Evolutionary conservation across 352 stramenopile genomes (phyloP), one percentile per base, ranked within the genome.

Genomic region (Lagenidium sp.): DNA sequence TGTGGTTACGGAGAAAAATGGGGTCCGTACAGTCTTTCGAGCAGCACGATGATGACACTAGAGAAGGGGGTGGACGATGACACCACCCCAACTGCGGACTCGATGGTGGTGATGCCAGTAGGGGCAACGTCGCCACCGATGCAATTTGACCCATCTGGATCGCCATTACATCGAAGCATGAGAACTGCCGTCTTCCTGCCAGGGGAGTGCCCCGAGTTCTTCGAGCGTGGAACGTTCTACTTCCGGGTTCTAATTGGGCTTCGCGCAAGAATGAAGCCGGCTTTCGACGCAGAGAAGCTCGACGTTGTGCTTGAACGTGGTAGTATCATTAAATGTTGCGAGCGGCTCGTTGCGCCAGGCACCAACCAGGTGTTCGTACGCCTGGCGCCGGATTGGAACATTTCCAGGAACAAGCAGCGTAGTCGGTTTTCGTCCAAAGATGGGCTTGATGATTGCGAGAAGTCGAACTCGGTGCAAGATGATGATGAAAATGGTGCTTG

Each of bases 351-450:
- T 3, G 48, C 46, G 10, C 53, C 58, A 26, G 56, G 58, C 2
- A 65, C 63, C 2, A 68, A 61, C 25, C 60, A 69, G 25, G 62
- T 73, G 7, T 73, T 69, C 41, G 63, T 73, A 1, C 55, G 55
- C 3, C 25, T 63, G 7, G 39, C 43, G 36, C 12, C 24, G 0
- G 53, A 65, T 31, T 61, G 52, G 52, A 65, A 65, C 20, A 31
- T 56, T 12, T 47, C 35, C 0, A 32, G 44, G 5, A 34, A 41
- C 36, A 60, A 55, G 35, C 15, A 28, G 4, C 39, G 39, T 32
- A 31, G 35, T 0, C 13, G 36, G 2, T 3, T 44, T 15, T 44
- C 37, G 26, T 36, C 35, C 8, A 41, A 52, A 7, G 22, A 50
- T 16, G 43, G 30, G 1, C 22, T 52, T n/a, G 35, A 47, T 13